Conservation (phyloP, 2,329 filamentous ascomycete genomes). For the Arachnomyces sp. region DNA sequence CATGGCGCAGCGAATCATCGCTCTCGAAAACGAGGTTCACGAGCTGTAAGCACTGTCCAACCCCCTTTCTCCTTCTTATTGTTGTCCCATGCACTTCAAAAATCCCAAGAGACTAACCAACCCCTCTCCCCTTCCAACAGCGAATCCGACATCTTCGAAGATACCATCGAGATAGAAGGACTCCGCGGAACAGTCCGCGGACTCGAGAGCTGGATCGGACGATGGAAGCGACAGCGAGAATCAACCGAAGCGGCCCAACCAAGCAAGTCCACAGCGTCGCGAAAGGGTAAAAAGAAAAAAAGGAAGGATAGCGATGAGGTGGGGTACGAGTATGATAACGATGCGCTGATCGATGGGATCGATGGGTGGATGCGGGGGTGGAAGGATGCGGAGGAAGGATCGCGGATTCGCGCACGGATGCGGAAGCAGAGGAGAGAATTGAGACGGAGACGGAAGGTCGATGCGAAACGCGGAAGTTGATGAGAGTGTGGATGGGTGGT, state of each 20-base stretch:
- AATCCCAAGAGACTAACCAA: no score
- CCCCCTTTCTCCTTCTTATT: neutral
- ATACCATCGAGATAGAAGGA: constrained; percentile 27
- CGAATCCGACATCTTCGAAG: constrained; percentile 24
- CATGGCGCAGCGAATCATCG: constrained; percentile 52
- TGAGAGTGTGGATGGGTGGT: neutral
- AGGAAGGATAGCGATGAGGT: constrained; percentile 9
- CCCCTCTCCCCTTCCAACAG: constrained; percentile 11
- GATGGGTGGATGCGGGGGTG: constrained; percentile 38
- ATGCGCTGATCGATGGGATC: constrained; percentile 31
- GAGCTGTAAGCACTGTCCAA: constrained; percentile 52
- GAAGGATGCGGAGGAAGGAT: constrained; percentile 35
- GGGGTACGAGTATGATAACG: constrained; percentile 17
- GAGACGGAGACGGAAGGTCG: constrained; percentile 7
- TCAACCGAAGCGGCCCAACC: constrained; percentile 5
- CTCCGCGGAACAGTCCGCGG: constrained; percentile 30
- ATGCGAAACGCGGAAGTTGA: neutral
- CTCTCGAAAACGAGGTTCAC: constrained; percentile 51
- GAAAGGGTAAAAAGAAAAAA: constrained; percentile 13
- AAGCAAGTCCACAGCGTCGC: constrained; percentile 6
- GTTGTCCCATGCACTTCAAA: neutral
- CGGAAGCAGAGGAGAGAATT: constrained; percentile 46
- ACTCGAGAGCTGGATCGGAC: constrained; percentile 26
- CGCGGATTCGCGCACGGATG: constrained; percentile 46
- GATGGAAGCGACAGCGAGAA: constrained; percentile 20